These are phyloP conservation scores for Rugonectria rugulosa DNA, from an alignment of 2,329 filamentous ascomycete species.

Conservation along the genomic window DNA sequence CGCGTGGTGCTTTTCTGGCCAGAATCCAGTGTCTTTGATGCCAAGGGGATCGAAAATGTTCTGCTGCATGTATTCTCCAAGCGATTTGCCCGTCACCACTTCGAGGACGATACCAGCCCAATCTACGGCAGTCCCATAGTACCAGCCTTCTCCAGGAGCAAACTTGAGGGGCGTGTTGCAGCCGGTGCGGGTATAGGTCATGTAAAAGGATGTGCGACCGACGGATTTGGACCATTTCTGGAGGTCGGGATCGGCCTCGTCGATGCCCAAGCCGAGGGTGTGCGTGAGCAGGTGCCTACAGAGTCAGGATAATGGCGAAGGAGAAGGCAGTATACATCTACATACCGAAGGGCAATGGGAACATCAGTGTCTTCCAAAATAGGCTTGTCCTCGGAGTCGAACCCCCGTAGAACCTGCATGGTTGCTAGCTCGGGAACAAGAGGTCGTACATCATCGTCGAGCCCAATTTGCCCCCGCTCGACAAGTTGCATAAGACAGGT, in stretches of 20 bases:
- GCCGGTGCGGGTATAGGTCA: constrained; percentile 45
- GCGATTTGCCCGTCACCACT: constrained; percentile 43
- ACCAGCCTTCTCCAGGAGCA: constrained; percentile 56
- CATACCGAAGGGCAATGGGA: constrained; percentile 50
- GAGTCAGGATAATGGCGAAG: background rate
- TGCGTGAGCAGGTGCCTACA: constrained; percentile 56
- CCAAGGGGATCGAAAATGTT: constrained; percentile 48
- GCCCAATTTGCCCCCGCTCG: constrained; percentile 42
- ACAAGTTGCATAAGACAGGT: constrained; percentile 50
- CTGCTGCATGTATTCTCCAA: constrained; percentile 48
- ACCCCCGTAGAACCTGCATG: constrained; percentile 48
- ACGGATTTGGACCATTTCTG: constrained; percentile 48
- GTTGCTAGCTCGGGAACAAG: constrained; percentile 45
- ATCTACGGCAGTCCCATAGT: constrained; percentile 56
- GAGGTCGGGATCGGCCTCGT: constrained; percentile 49
- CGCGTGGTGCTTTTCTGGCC: constrained; percentile 39
- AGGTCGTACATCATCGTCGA: constrained; percentile 48
- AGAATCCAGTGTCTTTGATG: constrained; percentile 49
- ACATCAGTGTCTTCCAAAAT: constrained; percentile 46
- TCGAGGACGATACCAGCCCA: constrained; percentile 57
- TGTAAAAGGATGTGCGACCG: constrained; percentile 43
- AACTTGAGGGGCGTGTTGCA: constrained; percentile 54
- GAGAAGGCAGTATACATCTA: too few species aligned
- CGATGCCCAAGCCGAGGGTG: constrained; percentile 56
- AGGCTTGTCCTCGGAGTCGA: constrained; percentile 45